Base-by-base conservation (phyloP, 1,139 yeast genomes). In the Diutina scorzettiae region DNA sequence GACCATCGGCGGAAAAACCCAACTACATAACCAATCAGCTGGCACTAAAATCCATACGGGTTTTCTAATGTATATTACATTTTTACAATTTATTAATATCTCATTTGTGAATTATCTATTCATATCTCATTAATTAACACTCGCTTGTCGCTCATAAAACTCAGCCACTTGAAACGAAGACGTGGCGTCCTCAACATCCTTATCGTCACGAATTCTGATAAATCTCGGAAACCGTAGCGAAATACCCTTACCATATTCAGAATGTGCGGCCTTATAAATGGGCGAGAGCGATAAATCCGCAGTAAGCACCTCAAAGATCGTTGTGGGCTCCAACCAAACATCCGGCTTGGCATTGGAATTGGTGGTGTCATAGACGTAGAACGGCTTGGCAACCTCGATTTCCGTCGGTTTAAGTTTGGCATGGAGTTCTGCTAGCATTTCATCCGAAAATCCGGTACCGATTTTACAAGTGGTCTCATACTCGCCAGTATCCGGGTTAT, bases 361-460 rank as follows among this genome's bases (percentile, higher is more conserved):
- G 4, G 69, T 67, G 3, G 71, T 62, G 55, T 84, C 95, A 54
- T 77, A 86, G 2, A 79, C 69, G 48, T 76, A 77, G 44, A 81
- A 83, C 0, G 84, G 68, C 50, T 81, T 83, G 1, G 96, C 83
- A n/a, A 58, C 63, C 0, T 62, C 54, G 11, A 80, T 72, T 44
- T 80, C 95, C 0, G 91, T 78, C 4, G 85, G 80, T 37, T 79
- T 73, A 44, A 91, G 67, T 44, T 68, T 68, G 30, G 71, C 71
- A 54, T 81, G 71, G 32, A 91, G 60, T 34, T 62, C 62, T 29
- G 74, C 73, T 46, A 91, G 67, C 53, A 79, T 74, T 48, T 84
- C 96, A 49, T 91, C 99, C 32, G 89, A 77, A 57, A 91, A 91
- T 0, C 99, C 99, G 0, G 99, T 93, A 37, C 98, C 98, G 44